phyloP scores from a whole-genome alignment of 805 yeast species.

The Myxozyma sirexii region DNA sequence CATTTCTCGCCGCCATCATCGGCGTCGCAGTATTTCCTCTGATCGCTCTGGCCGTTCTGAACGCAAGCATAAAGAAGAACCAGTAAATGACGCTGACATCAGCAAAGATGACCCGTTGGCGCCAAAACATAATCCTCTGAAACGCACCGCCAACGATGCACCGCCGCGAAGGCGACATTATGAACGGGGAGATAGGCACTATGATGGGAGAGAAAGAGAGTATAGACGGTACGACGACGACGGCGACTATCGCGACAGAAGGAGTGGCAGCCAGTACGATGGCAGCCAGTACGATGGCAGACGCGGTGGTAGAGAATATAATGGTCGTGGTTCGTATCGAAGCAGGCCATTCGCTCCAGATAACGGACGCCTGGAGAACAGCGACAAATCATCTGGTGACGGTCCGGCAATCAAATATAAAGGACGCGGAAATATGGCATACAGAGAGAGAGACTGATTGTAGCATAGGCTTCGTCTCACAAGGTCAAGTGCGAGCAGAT shows the following conservation, averaged over 20 bases:
- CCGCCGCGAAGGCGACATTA: neutral
- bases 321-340: neutral
- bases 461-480: too few species aligned
- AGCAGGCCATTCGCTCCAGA: neutral
- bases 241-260: too few species aligned
- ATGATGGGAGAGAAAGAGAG: neutral
- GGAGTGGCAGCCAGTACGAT: neutral
- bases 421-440: conserved; percentile 26
- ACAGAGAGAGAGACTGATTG: conserved; percentile 14
- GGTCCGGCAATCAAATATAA: conserved; percentile 17
- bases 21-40: neutral
- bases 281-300: neutral
- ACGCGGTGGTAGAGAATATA: neutral
- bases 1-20: neutral
- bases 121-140: neutral
- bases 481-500: too few species aligned
- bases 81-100: too few species aligned
- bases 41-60: neutral
- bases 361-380: neutral
- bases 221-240: neutral
- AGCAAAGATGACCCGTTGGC: neutral
- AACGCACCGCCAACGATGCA: neutral
- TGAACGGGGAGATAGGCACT: neutral
- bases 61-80: neutral
- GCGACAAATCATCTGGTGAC: neutral